These are phyloP conservation scores for Penicillium sp. DNA, from an alignment of 2,329 filamentous ascomycete species.

Conservation along the genomic window DNA sequence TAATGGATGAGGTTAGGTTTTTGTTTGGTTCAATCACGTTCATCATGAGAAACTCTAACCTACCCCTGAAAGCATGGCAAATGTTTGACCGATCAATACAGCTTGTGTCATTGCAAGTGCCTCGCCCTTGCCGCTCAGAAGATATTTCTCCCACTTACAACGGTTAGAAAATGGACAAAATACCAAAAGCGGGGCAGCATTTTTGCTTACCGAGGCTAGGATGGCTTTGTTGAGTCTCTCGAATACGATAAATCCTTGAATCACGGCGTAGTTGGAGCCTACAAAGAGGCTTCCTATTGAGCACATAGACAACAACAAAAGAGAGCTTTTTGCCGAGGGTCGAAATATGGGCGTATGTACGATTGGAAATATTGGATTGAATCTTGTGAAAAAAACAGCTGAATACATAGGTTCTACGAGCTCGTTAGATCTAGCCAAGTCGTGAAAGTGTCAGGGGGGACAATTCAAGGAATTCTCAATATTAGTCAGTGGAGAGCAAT, in stretches of 20 bases:
- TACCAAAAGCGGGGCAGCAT: neutral
- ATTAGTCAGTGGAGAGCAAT: constrained; percentile 19
- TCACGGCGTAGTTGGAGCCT: constrained; percentile 20
- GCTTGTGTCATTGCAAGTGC: constrained; percentile 29
- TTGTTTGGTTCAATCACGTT: neutral
- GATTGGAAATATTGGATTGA: constrained; percentile 25
- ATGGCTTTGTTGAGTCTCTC: constrained; percentile 30
- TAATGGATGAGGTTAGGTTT: neutral
- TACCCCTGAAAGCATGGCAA: constrained; percentile 30
- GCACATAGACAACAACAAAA: constrained; percentile 29
- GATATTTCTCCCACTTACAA: constrained; percentile 26
- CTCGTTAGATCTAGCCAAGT: neutral
- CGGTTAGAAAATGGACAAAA: neutral
- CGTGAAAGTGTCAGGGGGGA: neutral
- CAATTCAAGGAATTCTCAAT: neutral
- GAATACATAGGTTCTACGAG: constrained; percentile 26
- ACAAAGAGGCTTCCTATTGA: constrained; percentile 27
- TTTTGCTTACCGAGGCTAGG: constrained; percentile 20
- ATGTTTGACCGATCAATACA: constrained; percentile 33
- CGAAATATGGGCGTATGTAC: constrained; percentile 26
- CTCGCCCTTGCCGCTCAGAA: constrained; percentile 21
- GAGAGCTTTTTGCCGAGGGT: constrained; percentile 20
- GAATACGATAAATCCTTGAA: constrained; percentile 25
- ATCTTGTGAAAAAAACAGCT: constrained; percentile 28
- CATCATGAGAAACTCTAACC: neutral